phyloP scores from a whole-genome alignment of 148 eudicot species.

The Vaccinium myrtillus region DNA sequence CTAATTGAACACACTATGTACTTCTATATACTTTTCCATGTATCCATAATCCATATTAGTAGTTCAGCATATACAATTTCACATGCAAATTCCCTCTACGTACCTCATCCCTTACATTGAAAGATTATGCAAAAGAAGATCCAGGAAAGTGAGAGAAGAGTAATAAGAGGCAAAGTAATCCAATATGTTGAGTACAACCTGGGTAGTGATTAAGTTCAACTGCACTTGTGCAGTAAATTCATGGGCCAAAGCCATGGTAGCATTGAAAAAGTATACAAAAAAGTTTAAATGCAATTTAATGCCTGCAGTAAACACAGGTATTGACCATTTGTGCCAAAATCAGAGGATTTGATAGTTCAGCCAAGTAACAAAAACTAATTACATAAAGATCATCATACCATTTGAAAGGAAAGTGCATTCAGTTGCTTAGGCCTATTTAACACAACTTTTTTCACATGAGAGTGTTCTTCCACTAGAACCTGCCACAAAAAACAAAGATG shows the following conservation, averaged over 20 bases:
- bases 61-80: not conserved
- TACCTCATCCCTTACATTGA: not conserved
- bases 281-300: not conserved
- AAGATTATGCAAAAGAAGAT: not conserved
- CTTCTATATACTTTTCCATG: not conserved
- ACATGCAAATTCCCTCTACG: not conserved
- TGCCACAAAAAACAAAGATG: constrained; percentile 23
- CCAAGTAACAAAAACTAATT: not conserved
- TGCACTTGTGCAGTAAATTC: not conserved
- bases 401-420: constrained; percentile 71
- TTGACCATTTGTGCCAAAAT: not conserved
- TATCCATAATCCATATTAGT: not conserved
- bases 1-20: not conserved
- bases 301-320: not conserved
- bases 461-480: constrained; percentile 66
- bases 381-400: constrained; percentile 47
- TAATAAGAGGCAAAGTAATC: not conserved
- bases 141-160: constrained; percentile 1
- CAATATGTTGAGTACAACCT: no score
- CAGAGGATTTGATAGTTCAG: not conserved
- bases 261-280: not conserved
- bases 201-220: not conserved
- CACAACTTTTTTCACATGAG: constrained; percentile 38
- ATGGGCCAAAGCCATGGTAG: not conserved
- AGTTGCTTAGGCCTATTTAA: constrained; percentile 89